Conservation (phyloP, 768 basidiomycete species). For the Antrodiella citrinella region DNA sequence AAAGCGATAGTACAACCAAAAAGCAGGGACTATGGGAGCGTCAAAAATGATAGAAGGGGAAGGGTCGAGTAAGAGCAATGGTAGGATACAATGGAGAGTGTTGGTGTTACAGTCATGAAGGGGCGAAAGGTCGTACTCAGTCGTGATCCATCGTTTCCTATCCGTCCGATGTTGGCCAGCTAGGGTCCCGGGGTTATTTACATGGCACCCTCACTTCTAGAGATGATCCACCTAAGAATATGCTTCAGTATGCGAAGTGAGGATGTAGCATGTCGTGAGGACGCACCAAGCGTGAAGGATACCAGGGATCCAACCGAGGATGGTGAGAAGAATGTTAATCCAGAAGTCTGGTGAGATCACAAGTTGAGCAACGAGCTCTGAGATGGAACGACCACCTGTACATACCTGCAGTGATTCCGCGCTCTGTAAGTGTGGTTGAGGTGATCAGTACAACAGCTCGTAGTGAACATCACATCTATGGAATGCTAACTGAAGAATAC, state of each 20-base stretch:
- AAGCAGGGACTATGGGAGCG: neutral
- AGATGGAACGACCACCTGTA: neutral
- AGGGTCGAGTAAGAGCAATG: too few species aligned
- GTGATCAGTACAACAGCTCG: neutral
- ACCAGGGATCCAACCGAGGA: slow-evolving; percentile 38
- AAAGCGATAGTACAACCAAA: neutral
- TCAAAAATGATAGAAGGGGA: neutral
- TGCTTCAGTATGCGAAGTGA: neutral
- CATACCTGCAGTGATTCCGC: slow-evolving; percentile 19
- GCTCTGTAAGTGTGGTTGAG: slow-evolving; percentile 12
- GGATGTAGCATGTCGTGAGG: neutral
- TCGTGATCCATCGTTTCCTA: neutral
- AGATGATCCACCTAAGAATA: slow-evolving; percentile 25
- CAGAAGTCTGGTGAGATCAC: slow-evolving; percentile 21
- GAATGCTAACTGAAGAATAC: slow-evolving; percentile 25
- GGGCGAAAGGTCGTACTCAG: neutral
- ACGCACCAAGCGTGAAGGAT: slow-evolving; percentile 34
- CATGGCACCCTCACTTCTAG: slow-evolving; percentile 23
- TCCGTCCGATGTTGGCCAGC: too few species aligned
- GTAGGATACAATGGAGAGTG: neutral
- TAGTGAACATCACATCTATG: neutral
- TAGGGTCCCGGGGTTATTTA: neutral
- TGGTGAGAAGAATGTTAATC: slow-evolving; percentile 33
- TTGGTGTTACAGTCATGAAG: neutral
- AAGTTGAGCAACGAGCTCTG: neutral